These are phyloP conservation scores for Eucalyptus globulus DNA, from an alignment of 345 rosid species.

Conservation along the genomic window DNA sequence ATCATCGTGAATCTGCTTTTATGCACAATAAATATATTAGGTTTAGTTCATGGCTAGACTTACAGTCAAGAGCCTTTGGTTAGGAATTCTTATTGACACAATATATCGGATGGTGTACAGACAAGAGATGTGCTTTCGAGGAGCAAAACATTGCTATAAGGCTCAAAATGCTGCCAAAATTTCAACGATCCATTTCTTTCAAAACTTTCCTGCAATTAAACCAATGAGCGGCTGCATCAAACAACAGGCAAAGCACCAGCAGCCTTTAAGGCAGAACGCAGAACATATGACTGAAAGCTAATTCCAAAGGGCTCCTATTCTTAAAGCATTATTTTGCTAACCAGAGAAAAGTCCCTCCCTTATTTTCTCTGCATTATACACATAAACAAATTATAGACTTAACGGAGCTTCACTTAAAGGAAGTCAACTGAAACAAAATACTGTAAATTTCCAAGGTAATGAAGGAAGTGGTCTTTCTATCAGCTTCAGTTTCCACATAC, in stretches of 20 bases:
- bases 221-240: background rate
- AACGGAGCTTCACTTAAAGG: no score
- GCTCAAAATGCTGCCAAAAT: slow-evolving; percentile 73
- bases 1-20: no score
- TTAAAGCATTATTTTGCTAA: background rate
- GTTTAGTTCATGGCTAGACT: background rate
- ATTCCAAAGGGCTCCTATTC: background rate
- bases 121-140: slow-evolving; percentile 8
- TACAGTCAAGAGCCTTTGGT: background rate
- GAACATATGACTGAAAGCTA: background rate
- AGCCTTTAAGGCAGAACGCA: background rate
- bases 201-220: slow-evolving; percentile 42
- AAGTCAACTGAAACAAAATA: background rate
- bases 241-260: background rate
- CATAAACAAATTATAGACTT: background rate
- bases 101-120: background rate
- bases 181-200: slow-evolving; percentile 37
- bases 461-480: background rate
- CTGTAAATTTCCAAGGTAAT: background rate
- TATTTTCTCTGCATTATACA: background rate
- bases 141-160: slow-evolving; percentile 8
- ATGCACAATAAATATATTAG: no score
- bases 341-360: background rate
- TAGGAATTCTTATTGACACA: background rate
- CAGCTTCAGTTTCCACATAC: background rate